A percentile compares a stretch with the other conserved stretches of the same genome.
Evolutionary conservation across 305 asterid species (phyloP).

Genomic region (Fraxinus dipetala): DNA sequence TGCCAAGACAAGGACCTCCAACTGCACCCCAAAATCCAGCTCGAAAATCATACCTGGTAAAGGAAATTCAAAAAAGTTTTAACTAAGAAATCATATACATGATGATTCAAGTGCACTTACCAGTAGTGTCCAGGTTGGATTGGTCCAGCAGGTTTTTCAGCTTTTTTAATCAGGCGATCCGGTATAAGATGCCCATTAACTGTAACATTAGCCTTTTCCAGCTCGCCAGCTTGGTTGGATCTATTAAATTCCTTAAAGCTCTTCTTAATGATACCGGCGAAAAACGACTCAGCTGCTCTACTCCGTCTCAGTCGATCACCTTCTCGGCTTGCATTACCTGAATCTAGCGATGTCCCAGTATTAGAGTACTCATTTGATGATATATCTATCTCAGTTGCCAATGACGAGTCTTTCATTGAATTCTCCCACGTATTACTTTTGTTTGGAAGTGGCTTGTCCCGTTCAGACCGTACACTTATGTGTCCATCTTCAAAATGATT

Average conservation of each 20-base stretch:
- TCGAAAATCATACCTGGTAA: conserved; percentile 47
- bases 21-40: conserved; percentile 63
- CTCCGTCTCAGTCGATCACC: conserved; percentile 43
- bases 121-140: conserved; percentile 58
- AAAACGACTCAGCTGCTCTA: conserved; percentile 48
- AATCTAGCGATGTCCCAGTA: conserved; percentile 70
- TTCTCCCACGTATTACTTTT: conserved; percentile 31
- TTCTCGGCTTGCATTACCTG: conserved; percentile 52
- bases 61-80: background rate
- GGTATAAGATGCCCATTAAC: conserved; percentile 47
- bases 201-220: conserved; percentile 33
- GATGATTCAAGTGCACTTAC: conserved; percentile 26
- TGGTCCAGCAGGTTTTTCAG: conserved; percentile 48
- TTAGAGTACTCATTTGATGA: conserved; percentile 60
- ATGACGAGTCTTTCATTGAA: conserved; percentile 42
- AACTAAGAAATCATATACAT: background rate
- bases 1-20: conserved; percentile 50
- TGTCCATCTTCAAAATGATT: conserved; percentile 42
- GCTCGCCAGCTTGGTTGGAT: conserved; percentile 24
- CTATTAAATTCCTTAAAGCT: conserved; percentile 37
- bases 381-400: conserved; percentile 73
- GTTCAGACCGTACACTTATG: conserved; percentile 50
- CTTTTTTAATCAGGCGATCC: conserved; percentile 36
- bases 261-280: conserved; percentile 50
- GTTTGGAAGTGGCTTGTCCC: conserved; percentile 31